Evolutionary conservation across 495 filamentous ascomycete genomes (phyloP), one percentile per base, ranked within the genome.

Genomic region (Xylaria scruposa): DNA sequence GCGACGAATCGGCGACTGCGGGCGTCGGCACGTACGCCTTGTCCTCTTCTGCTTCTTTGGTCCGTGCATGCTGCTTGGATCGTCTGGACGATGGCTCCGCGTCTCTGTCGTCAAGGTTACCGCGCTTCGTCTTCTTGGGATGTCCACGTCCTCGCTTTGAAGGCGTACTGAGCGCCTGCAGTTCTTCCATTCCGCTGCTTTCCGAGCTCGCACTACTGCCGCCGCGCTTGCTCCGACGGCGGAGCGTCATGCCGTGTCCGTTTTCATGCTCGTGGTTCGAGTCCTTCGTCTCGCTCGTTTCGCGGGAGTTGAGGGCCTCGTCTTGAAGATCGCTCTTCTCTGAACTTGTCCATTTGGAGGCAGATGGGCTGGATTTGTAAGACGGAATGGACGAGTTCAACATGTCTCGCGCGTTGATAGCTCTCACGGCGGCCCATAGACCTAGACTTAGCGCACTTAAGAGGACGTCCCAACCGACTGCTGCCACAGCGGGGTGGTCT

Each of bases 381-480:
- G 40, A 60, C 2, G 78, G 78, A 3, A 75, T 65, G 9, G 71
- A 63, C 0, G 73, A 78, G 36, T 68, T 60, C 0, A 83, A 72
- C 71, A 89, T 85, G 63, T 81, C 77, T 38, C 77, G 69, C 0
- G 81, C 75, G 72, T 88, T 82, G 9, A 83, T 76, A 13, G 84
- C 81, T 15, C 87, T 79, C 7, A 85, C 79, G n/a, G 84, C 85
- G 10, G 83, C 81, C 88, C 88, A 90, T 0, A 85, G 59, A 5
- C 86, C 83, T 2, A 90, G 77, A 73, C 86, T 87, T 4, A 88
- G 63, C 7, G 80, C 77, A 53, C 78, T 85, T n/a, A 89, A 77
- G 1, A 89, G 72, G 0, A 86, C 85, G 74, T 89, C 88, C 71
- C 81, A 82, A 0, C 84, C 85, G 6, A 83, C 83, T 12, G 80